Evolutionary conservation across 108 stramenopile genomes (phyloP).

Genomic region (Cyclotella sp.): DNA sequence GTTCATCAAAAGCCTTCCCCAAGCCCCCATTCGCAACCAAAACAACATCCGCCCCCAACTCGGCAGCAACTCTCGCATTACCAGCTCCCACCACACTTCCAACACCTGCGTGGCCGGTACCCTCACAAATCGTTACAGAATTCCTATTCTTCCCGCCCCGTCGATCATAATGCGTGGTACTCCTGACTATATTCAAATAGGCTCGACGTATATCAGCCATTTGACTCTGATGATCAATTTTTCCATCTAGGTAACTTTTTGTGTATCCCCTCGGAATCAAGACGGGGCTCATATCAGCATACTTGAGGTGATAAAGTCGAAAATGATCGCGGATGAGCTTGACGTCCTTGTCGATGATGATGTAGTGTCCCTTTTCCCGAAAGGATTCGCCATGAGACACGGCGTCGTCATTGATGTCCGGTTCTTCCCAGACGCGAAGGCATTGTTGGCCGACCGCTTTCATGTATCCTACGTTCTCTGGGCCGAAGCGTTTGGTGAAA

Average conservation of each 20-base stretch:
- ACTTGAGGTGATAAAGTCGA: slow-evolving; percentile 67
- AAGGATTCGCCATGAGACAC: too few species aligned
- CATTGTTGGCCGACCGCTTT: slow-evolving; percentile 87
- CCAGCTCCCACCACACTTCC: slow-evolving; percentile 83
- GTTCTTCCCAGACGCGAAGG: slow-evolving; percentile 44
- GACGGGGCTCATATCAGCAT: slow-evolving; percentile 85
- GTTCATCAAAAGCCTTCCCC: slow-evolving; percentile 90
- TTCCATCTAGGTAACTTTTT: slow-evolving; percentile 83
- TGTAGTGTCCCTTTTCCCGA: slow-evolving; percentile 33
- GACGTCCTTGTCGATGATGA: slow-evolving; percentile 85
- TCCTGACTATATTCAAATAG: slow-evolving; percentile 41
- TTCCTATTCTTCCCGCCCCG: slow-evolving; percentile 28
- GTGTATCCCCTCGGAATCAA: slow-evolving; percentile 91
- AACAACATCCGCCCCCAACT: slow-evolving; percentile 87
- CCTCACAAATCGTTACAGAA: slow-evolving; percentile 85
- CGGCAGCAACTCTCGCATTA: slow-evolving; percentile 88
- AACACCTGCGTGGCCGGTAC: slow-evolving; percentile 94
- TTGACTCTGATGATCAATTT: slow-evolving; percentile 64
- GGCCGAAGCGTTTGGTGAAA: slow-evolving; percentile 75
- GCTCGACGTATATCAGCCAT: slow-evolving; percentile 51
- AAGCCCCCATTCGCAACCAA: slow-evolving; percentile 94
- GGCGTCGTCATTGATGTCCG: slow-evolving; percentile 14
- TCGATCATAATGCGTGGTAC: slow-evolving; percentile 38
- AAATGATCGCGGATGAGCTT: slow-evolving; percentile 81
- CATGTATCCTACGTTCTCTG: slow-evolving; percentile 86